Percentiles rank a stretch among this genome's conserved stretches.
phyloP scores from a whole-genome alignment of 208 protist genomes.

The Leishmania tarentolae region DNA sequence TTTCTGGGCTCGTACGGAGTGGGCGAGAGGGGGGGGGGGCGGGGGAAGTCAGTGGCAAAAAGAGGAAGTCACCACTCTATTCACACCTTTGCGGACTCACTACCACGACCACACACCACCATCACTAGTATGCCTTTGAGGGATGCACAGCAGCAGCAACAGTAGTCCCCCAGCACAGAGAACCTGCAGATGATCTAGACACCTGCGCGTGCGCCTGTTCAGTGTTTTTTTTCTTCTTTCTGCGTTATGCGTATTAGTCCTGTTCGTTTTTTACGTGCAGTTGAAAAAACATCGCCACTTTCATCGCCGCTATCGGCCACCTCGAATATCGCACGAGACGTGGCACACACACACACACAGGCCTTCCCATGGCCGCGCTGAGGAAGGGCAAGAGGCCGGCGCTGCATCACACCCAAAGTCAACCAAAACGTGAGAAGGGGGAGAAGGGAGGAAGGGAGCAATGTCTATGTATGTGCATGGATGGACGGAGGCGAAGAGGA shows the following conservation, averaged over 20 bases:
- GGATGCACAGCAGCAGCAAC: neutral
- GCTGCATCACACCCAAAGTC: too few relatives aligned
- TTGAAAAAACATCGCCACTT: neutral
- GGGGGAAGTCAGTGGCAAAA: neutral
- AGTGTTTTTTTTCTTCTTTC: neutral
- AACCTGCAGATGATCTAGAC: neutral
- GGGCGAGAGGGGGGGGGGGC: too few relatives aligned
- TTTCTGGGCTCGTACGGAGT: neutral
- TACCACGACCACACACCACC: neutral
- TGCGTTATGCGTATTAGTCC: too few relatives aligned
- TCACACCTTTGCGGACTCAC: neutral
- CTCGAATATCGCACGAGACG: neutral
- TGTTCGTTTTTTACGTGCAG: neutral
- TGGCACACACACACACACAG: neutral
- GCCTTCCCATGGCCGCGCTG: too few relatives aligned
- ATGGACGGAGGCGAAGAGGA: neutral
- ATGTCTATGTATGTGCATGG: neutral
- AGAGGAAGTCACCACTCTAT: neutral
- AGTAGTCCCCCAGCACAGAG: neutral
- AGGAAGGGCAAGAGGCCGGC: too few relatives aligned
- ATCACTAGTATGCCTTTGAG: neutral
- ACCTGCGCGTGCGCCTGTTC: neutral
- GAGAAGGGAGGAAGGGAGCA: neutral
- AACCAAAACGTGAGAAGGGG: neutral
- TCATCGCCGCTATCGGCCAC: neutral